Conservation (phyloP, 148 eudicot species). For the Nyssa sinensis region DNA sequence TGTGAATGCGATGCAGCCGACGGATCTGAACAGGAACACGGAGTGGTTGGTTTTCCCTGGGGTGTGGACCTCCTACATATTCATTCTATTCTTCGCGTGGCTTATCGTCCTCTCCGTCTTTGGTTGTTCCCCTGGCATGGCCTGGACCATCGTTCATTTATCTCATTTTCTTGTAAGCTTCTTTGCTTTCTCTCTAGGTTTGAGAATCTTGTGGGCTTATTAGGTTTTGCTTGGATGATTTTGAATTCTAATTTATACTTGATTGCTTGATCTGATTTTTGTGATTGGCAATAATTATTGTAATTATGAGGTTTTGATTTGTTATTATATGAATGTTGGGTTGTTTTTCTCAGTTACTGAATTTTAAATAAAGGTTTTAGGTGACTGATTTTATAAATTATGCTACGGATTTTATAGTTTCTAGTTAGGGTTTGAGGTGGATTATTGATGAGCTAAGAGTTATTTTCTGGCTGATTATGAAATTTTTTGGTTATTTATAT, state of each 20-base stretch:
- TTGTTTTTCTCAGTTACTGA: background rate
- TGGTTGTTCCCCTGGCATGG: constrained; percentile 71
- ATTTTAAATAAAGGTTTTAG: background rate
- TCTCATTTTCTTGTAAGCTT: constrained; percentile 50
- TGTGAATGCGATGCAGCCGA: constrained; percentile 54
- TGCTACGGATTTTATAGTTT: background rate
- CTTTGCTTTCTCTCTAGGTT: background rate
- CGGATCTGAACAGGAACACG: constrained; percentile 75
- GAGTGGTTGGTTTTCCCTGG: constrained; percentile 87
- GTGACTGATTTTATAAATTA: background rate
- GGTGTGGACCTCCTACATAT: constrained; percentile 73
- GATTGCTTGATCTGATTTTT: constrained; percentile 6
- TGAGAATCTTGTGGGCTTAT: constrained; percentile 1
- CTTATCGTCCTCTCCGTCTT: constrained; percentile 61
- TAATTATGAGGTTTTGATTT: background rate
- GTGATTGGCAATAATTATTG: background rate
- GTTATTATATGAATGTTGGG: background rate
- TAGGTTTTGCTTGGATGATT: too few species aligned
- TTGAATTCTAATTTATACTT: background rate
- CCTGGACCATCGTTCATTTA: constrained; percentile 82
- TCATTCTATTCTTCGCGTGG: constrained; percentile 75
- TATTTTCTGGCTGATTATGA: background rate
- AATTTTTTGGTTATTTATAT: too few species aligned
- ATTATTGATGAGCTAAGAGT: background rate
- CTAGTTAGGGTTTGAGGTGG: constrained; percentile 7